Percentiles rank a stretch among this genome's conserved stretches.
phyloP scores from a whole-genome alignment of 2,329 filamentous ascomycete genomes.

The Cordyceps cicadae region DNA sequence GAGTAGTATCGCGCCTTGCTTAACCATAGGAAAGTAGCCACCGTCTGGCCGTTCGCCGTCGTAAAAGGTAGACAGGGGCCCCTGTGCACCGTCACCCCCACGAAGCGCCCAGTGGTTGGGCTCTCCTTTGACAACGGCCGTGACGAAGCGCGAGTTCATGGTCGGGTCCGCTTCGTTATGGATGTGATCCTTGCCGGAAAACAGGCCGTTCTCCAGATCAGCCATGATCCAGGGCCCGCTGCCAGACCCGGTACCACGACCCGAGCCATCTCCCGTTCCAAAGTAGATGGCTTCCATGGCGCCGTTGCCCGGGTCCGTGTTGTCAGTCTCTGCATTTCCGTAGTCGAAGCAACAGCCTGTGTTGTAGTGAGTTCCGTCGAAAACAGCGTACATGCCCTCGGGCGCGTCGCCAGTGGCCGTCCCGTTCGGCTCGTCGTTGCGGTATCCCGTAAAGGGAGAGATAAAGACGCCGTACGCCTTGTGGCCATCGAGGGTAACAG shows the following conservation, averaged over 20 bases:
- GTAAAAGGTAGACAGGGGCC: slow-evolving; percentile 50
- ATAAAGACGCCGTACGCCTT: slow-evolving; percentile 59
- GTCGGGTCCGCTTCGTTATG: slow-evolving; percentile 46
- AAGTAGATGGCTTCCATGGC: slow-evolving; percentile 66
- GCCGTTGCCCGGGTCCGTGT: slow-evolving; percentile 46
- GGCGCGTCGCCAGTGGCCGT: slow-evolving; percentile 46
- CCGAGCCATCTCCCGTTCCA: slow-evolving; percentile 36
- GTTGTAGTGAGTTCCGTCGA: slow-evolving; percentile 54
- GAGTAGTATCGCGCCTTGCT: slow-evolving; percentile 59
- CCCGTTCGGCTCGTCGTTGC: slow-evolving; percentile 46
- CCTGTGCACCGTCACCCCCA: slow-evolving; percentile 47
- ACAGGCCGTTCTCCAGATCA: slow-evolving; percentile 59
- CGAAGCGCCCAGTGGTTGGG: slow-evolving; percentile 51
- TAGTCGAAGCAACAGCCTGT: slow-evolving; percentile 51
- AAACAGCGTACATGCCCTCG: slow-evolving; percentile 52
- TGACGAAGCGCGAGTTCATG: slow-evolving; percentile 48
- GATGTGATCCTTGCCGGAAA: slow-evolving; percentile 42
- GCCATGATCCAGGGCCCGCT: slow-evolving; percentile 61
- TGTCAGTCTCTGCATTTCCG: slow-evolving; percentile 47
- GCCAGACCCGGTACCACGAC: slow-evolving; percentile 50
- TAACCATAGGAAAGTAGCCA: slow-evolving; percentile 55
- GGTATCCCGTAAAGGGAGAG: slow-evolving; percentile 54
- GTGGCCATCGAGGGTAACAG: slow-evolving; percentile 51
- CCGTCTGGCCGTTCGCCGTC: slow-evolving; percentile 43
- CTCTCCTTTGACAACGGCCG: slow-evolving; percentile 47